A percentile compares a stretch with the other conserved stretches of the same genome.
Conservation (phyloP, 2,329 filamentous ascomycete species). For the Colletotrichum tabaci region DNA sequence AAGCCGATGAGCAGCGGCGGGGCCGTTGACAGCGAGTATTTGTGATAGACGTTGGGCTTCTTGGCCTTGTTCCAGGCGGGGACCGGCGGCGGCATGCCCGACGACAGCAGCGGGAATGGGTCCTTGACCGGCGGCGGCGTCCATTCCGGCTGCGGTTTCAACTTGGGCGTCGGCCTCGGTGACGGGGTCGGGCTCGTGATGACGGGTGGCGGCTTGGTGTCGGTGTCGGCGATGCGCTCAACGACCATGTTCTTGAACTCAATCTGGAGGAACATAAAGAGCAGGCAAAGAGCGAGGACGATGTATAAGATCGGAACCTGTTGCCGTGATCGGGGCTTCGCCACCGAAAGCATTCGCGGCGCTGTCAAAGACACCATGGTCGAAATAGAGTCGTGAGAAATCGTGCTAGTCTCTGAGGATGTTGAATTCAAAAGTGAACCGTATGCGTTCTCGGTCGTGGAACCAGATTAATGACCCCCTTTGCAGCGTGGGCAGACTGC, state of each 20-base stretch:
- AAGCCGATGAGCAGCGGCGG: conserved; percentile 73
- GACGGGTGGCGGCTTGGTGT: not conserved
- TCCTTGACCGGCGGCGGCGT: conserved; percentile 57
- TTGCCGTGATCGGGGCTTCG: conserved; percentile 9
- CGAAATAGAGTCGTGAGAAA: not conserved
- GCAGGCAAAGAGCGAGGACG: conserved; percentile 2
- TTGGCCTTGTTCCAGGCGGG: conserved; percentile 61
- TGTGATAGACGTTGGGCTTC: conserved; percentile 52
- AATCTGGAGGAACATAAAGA: conserved; percentile 20
- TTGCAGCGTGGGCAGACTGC: not conserved
- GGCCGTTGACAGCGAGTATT: conserved; percentile 54
- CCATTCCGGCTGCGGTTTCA: conserved; percentile 38
- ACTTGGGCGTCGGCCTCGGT: conserved; percentile 15
- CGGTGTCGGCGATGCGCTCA: not conserved
- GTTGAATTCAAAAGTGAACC: no score
- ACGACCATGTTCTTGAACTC: conserved; percentile 10
- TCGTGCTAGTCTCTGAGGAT: no score
- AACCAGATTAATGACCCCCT: no score
- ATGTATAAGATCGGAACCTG: conserved; percentile 3
- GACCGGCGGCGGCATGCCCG: conserved; percentile 56
- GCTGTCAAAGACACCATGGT: conserved; percentile 33
- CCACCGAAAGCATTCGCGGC: conserved; percentile 23
- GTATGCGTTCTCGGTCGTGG: no score
- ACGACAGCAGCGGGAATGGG: conserved; percentile 59
- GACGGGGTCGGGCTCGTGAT: not conserved